Base-by-base conservation (phyloP, 2,329 filamentous ascomycete species). In the Xylaria sp. region DNA sequence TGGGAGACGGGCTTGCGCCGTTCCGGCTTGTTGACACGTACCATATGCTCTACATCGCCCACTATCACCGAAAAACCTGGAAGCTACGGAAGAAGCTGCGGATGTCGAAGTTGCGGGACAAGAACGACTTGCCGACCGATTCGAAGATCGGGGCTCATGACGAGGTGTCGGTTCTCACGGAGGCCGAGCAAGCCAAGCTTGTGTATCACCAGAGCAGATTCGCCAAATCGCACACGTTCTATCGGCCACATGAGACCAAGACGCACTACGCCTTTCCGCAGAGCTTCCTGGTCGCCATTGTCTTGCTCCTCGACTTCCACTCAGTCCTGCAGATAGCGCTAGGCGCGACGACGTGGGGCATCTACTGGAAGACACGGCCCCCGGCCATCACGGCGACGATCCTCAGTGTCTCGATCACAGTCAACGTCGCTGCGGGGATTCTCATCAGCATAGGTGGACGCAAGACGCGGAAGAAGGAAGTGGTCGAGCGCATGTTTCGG, bases 21-120 rank as follows among this genome's bases (percentile, higher is more conserved):
- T 95, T 93, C 72, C 85, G 91, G 39, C 83, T 83, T 3, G 79
- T 93, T 5, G 91, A 95, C 70, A 94, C 91, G 0, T 95, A 95
- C 71, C 91, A 94, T 73, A 92, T 94, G 89, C 83, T 86, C 48
- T 93, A 85, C 73, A 89, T 95, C 61, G 86, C 87, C 0, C 87
- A 87, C 63, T 93, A 92, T 68, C 85, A 79, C 72, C 67, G 77
- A 66, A 70, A 83, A 52, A 89, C 86, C 2, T 89, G 86, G 85
- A 82, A 83, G 55, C 75, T 82, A 11, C 83, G 88, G 23, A 80
- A 84, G 63, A 83, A 87, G 71, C 78, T 83, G 13, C 76, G 76
- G 39, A 78, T 90, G 0, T 86, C 86, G 0, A 76, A 83, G 3
- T 76, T 91, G 6, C 80, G 80, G 52, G 84, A 91, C 72, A 84